Evolutionary conservation across 1,284 basidiomycete species (phyloP), one percentile per base, ranked within the genome.

Genomic region (Quambalaria eucalypti): DNA sequence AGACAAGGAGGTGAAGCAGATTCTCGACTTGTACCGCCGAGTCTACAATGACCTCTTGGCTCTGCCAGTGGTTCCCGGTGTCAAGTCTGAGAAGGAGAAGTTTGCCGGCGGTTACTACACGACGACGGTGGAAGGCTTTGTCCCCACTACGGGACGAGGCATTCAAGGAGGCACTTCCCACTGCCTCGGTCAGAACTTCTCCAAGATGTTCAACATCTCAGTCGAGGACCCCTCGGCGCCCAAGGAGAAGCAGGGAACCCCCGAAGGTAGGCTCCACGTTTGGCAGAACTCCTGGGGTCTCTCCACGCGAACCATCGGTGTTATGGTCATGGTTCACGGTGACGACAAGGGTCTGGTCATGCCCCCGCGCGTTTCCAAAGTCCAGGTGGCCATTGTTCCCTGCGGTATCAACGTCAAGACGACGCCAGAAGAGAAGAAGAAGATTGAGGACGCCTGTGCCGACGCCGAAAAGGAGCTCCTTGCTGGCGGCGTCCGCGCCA

Each of bases 221-320:
- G 93, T 98, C 64, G 92, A 97, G 78, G 90, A 96, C 76, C 73
- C 73, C 50, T 65, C 69, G 50, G 71, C 71, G 28, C 60, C 68
- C 8, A 68, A 69, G 28, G 66, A 71, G 58, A 47, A 59, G 52
- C 60, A 68, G 5, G 73, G 73, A 10, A 75, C 61, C 48, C 56
- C 59, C 12, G 69, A 74, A 55, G 73, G 70, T 33, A 65, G 90
- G 89, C 80, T 78, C 82, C 86, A 85, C 68, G 91, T 90, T 16
- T 97, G 90, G 90, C 93, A 98, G 78, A 99, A 97, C 80, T 92
- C 88, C 51, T 98, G 93, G 95, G 95, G 95, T 74, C 79, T 98
- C 47, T 90, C 88, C 49, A 98, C 95, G n/a, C 82, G 93, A 56
- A 84, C 88, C 33, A 91, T 99, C 68, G 93, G 93, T 76, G 90